These are phyloP conservation scores for Isabelozyma gotoi DNA, from an alignment of 805 yeast genomes.

Conservation along the genomic window DNA sequence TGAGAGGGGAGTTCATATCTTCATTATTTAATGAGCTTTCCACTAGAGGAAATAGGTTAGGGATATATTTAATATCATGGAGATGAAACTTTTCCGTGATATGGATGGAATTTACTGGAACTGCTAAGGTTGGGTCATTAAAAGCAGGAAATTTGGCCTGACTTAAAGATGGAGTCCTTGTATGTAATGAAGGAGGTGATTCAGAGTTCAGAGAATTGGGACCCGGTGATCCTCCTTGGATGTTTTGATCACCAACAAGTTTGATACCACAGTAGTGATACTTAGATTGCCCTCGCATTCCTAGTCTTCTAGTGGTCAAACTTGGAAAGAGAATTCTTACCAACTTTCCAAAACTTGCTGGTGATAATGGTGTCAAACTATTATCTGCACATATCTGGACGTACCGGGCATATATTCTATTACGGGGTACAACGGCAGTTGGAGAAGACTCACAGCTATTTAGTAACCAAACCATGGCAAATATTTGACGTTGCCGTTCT, in stretches of 20 bases:
- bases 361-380: constrained; percentile 59
- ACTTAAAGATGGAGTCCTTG: not conserved
- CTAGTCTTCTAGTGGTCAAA: constrained; percentile 73
- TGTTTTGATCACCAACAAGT: constrained; percentile 34
- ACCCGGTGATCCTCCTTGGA: constrained; percentile 8
- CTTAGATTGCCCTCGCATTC: constrained; percentile 77
- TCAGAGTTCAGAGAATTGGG: constrained; percentile 5
- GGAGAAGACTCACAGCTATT: constrained; percentile 57
- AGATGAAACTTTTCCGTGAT: constrained; percentile 8
- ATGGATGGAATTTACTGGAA: constrained; percentile 6
- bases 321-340: constrained; percentile 65
- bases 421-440: constrained; percentile 43
- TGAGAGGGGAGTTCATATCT: constrained; percentile 14
- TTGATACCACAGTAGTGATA: constrained; percentile 84
- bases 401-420: constrained; percentile 42
- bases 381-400: constrained; percentile 38
- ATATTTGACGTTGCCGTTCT: constrained; percentile 70
- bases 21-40: constrained; percentile 14
- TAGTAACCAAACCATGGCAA: constrained; percentile 80
- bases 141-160: constrained; percentile 9
- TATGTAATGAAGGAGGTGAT: constrained; percentile 4
- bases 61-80: constrained; percentile 25
- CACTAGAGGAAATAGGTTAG: constrained; percentile 25
- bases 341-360: constrained; percentile 77
- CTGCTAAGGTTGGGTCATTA: constrained; percentile 4